Evolutionary conservation across 257 asterid species (phyloP), one percentile per base, ranked within the genome.

Genomic region (Misopates orontium): DNA sequence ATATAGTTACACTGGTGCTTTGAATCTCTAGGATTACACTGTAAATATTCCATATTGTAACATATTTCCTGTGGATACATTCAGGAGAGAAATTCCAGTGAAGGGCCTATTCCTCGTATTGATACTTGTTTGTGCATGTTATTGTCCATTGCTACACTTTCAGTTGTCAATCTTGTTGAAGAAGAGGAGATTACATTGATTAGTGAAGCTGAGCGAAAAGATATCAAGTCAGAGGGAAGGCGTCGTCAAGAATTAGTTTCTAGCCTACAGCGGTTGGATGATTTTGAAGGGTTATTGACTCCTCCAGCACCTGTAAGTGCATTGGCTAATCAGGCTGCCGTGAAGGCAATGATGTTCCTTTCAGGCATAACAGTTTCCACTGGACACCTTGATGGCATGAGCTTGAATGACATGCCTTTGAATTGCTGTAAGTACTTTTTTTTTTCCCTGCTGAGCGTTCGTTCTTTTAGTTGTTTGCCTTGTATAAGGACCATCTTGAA

Each of bases 281-380:
- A 94, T 80, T 94, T 86, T 70, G 93, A 90, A 79, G 86, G 91
- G 73, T 77, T 94, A 79, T 73, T 90, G 79, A 84, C 89, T 75
- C 84, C 97, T 42, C 97, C 99, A 52, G 77, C 82, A 28, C 84
- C 85, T 70, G 88, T 81, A 59, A 82, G 89, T 81, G 75, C 89
- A 68, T 75, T 86, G 83, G 97, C 99, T 52, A 94, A 88, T 82
- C 97, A 90, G 83, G 97, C 97, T 56, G 96, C 96, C 62, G 91
- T 89, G 36, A 90, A 87, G 80, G 97, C 97, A 59, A 83, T 86
- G 95, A 68, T 90, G 95, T 81, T 86, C 68, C 89, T 88, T 81
- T 85, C 97, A 60, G 97, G 96, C 75, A 41, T 82, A 62, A 64
- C 91, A 68, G 87, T 82, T 69, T 81, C 90, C 67, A 79, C 82